phyloP scores from a whole-genome alignment of 2,329 filamentous ascomycete species.

The Xylariaceae sp. region DNA sequence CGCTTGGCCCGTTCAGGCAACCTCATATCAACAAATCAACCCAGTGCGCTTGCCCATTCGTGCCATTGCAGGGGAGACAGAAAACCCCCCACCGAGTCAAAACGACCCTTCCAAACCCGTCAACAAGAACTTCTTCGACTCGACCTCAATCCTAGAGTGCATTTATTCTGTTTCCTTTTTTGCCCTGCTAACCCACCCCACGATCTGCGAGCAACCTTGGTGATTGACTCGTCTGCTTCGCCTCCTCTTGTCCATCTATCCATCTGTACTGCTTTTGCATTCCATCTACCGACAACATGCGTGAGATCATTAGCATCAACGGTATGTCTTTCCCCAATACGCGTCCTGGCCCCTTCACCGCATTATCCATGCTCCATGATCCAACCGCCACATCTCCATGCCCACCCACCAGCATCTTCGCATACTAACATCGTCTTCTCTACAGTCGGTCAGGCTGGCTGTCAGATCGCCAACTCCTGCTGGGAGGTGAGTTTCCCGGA shows the following conservation, averaged over 20 bases:
- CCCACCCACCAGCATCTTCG: neutral
- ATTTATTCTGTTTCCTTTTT: constrained; percentile 8
- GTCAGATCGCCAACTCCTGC: constrained; percentile 99
- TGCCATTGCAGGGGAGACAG: constrained; percentile 20
- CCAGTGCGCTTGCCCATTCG: constrained; percentile 21
- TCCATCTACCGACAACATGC: constrained; percentile 56
- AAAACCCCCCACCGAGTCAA: constrained; percentile 18
- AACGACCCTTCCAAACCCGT: constrained; percentile 16
- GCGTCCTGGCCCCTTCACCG: constrained; percentile 38
- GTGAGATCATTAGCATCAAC: constrained; percentile 99
- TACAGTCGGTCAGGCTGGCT: constrained; percentile 98
- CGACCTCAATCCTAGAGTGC: constrained; percentile 17
- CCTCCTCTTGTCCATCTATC: constrained; percentile 10
- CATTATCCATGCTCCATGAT: constrained; percentile 29
- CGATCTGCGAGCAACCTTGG: constrained; percentile 8
- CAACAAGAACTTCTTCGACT: constrained; percentile 18
- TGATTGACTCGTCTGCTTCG: constrained; percentile 3
- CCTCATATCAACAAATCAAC: constrained; percentile 13
- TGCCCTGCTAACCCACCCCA: neutral
- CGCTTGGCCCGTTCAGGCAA: constrained; percentile 11
- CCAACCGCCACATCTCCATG: constrained; percentile 12
- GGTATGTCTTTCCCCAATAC: constrained; percentile 56
- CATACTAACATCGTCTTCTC: constrained; percentile 49
- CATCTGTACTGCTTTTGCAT: constrained; percentile 15
- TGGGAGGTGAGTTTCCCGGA: constrained; percentile 80